phyloP scores from a whole-genome alignment of 2,329 filamentous ascomycete species.

The Cephalotrichum gorgonifer region DNA sequence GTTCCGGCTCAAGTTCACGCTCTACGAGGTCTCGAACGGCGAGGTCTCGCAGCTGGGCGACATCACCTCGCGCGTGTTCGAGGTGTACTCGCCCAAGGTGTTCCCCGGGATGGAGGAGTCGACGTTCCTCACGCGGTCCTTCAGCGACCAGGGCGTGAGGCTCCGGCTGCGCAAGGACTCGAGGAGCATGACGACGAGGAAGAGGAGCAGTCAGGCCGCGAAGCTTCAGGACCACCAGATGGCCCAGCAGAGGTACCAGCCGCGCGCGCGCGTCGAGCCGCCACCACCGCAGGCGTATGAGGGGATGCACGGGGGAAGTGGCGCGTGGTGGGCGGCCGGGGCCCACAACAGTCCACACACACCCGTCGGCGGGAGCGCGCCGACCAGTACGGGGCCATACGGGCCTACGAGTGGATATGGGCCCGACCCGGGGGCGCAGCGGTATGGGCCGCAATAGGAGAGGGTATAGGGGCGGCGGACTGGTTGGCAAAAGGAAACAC shows the following conservation, averaged over 20 bases:
- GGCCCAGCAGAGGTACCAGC: conserved; percentile 4
- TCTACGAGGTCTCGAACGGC: conserved; percentile 46
- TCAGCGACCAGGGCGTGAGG: conserved; percentile 80
- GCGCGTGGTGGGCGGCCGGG: conserved; percentile 2
- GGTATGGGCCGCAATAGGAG: conserved; percentile 3
- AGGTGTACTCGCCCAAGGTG: conserved; percentile 53
- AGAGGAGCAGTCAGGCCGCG: conserved; percentile 23
- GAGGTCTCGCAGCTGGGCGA: conserved; percentile 20
- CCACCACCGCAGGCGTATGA: not conserved
- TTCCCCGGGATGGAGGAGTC: conserved; percentile 76
- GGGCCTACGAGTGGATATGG: conserved; percentile 1
- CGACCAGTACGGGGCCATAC: conserved; percentile 2
- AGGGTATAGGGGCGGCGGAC: not conserved
- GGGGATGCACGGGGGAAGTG: conserved; percentile 2
- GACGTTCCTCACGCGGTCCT: conserved; percentile 68
- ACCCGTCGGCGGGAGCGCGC: not conserved
- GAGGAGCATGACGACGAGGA: conserved; percentile 41
- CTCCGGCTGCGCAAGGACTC: conserved; percentile 77
- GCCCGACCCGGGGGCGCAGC: not conserved
- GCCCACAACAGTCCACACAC: conserved; percentile 3
- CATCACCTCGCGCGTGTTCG: conserved; percentile 57
- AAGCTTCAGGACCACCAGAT: conserved; percentile 8
- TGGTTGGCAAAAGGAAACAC: not conserved
- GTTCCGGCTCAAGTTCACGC: conserved; percentile 64
- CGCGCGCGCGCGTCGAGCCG: conserved; percentile 1